Evolutionary conservation across 768 basidiomycete species (phyloP).

Genomic region (Amyloporia xantha): DNA sequence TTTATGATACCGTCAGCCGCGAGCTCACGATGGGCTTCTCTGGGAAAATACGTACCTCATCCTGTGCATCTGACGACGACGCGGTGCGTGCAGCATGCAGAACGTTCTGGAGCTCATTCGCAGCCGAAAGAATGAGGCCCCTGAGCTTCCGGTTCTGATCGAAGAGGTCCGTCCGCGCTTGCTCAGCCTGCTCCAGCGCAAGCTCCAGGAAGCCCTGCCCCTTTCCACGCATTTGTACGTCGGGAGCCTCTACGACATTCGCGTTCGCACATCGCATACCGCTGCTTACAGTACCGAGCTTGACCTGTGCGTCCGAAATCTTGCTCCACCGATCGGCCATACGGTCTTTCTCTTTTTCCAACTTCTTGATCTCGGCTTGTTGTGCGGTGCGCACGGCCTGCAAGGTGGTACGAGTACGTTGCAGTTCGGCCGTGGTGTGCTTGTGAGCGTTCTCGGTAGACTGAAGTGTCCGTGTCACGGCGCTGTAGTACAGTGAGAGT

Average conservation of each 20-base stretch:
- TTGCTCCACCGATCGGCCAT: slow-evolving; percentile 72
- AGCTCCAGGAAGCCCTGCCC: slow-evolving; percentile 54
- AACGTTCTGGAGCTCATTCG: slow-evolving; percentile 59
- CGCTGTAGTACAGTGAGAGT: slow-evolving; percentile 23
- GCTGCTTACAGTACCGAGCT: slow-evolving; percentile 40
- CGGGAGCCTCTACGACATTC: slow-evolving; percentile 32
- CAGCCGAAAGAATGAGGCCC: slow-evolving; percentile 50
- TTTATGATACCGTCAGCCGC: background rate
- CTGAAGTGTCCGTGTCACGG: slow-evolving; percentile 47
- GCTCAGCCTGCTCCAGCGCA: slow-evolving; percentile 69
- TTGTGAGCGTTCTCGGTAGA: slow-evolving; percentile 62
- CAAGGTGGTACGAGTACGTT: slow-evolving; percentile 61
- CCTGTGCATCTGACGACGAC: slow-evolving; percentile 31
- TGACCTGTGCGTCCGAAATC: slow-evolving; percentile 60
- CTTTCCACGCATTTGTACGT: slow-evolving; percentile 35
- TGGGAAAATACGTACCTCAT: slow-evolving; percentile 36
- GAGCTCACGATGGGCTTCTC: background rate
- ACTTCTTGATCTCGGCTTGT: slow-evolving; percentile 69
- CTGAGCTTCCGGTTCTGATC: slow-evolving; percentile 63
- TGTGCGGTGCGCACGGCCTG: slow-evolving; percentile 66
- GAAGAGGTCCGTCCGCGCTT: slow-evolving; percentile 49
- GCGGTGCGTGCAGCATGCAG: slow-evolving; percentile 38
- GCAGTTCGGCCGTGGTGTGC: slow-evolving; percentile 61
- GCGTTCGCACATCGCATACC: slow-evolving; percentile 37
- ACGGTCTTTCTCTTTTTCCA: slow-evolving; percentile 73